Evolutionary conservation across 345 rosid genomes (phyloP).

Genomic region (Xanthoceras sorbifolium): DNA sequence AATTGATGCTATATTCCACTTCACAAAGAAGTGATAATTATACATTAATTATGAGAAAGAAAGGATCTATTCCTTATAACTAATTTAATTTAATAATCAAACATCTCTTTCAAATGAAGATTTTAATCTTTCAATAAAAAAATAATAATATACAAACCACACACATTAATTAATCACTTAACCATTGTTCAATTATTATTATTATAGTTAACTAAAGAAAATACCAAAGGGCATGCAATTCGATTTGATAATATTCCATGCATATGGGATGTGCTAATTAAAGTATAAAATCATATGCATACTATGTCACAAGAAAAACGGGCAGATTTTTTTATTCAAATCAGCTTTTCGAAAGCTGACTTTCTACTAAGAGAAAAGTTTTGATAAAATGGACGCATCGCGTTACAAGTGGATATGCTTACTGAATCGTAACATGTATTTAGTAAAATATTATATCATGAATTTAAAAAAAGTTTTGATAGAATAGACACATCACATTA

Average conservation of each 20-base stretch:
- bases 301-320: too few species aligned
- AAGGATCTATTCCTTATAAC: slow-evolving; percentile 12
- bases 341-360: not conserved
- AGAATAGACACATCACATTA: too few species aligned
- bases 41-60: not conserved
- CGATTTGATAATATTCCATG: too few species aligned
- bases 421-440: too few species aligned
- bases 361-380: not conserved
- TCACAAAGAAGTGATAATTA: not conserved
- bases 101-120: not conserved
- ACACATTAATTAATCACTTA: not conserved
- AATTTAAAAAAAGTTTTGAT: too few species aligned
- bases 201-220: too few species aligned
- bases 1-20: slow-evolving; percentile 9
- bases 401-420: too few species aligned
- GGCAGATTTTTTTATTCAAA: not conserved
- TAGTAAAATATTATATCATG: too few species aligned
- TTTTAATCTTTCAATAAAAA: not conserved
- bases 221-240: too few species aligned
- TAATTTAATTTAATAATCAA: not conserved
- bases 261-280: too few species aligned
- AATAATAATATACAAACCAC: not conserved
- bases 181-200: not conserved
- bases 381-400: not conserved
- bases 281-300: too few species aligned